phyloP scores from a whole-genome alignment of 1,139 yeast species.

The Zygoascus meyerae region DNA sequence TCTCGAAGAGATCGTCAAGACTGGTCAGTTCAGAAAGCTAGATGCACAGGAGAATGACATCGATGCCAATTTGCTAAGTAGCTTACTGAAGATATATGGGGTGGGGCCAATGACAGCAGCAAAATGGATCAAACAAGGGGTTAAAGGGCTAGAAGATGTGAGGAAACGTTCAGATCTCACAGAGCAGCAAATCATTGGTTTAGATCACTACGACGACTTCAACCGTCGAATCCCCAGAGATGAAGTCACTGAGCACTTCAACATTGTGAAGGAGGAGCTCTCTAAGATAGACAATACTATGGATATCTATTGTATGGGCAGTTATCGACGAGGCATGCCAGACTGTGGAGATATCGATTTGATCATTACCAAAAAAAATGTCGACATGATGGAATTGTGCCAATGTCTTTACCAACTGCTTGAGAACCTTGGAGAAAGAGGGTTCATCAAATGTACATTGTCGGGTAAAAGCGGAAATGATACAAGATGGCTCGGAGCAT shows the following conservation, averaged over 20 bases:
- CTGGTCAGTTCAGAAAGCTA: constrained; percentile 40
- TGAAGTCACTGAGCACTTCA: constrained; percentile 43
- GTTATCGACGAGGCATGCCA: constrained; percentile 47
- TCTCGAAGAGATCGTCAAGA: constrained; percentile 43
- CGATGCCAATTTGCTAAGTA: constrained; percentile 29
- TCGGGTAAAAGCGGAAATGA: constrained; percentile 20
- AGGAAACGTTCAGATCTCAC: constrained; percentile 33
- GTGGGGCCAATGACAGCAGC: constrained; percentile 47
- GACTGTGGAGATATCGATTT: constrained; percentile 57
- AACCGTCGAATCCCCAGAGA: constrained; percentile 41
- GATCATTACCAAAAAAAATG: constrained; percentile 39
- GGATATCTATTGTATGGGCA: constrained; percentile 46
- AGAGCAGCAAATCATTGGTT: constrained; percentile 41
- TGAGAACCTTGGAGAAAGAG: constrained; percentile 25
- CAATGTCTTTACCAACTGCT: constrained; percentile 32
- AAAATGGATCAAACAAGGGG: constrained; percentile 41
- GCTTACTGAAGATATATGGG: constrained; percentile 46
- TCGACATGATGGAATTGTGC: constrained; percentile 26
- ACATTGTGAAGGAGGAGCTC: constrained; percentile 34
- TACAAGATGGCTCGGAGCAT: constrained; percentile 35
- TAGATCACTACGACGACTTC: constrained; percentile 51
- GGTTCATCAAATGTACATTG: constrained; percentile 35
- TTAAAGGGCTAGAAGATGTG: constrained; percentile 41
- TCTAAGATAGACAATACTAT: constrained; percentile 37
- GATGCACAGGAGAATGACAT: constrained; percentile 25